These are phyloP conservation scores for Penicillium glabrum DNA, from an alignment of 2,329 filamentous ascomycete species.

Conservation along the genomic window DNA sequence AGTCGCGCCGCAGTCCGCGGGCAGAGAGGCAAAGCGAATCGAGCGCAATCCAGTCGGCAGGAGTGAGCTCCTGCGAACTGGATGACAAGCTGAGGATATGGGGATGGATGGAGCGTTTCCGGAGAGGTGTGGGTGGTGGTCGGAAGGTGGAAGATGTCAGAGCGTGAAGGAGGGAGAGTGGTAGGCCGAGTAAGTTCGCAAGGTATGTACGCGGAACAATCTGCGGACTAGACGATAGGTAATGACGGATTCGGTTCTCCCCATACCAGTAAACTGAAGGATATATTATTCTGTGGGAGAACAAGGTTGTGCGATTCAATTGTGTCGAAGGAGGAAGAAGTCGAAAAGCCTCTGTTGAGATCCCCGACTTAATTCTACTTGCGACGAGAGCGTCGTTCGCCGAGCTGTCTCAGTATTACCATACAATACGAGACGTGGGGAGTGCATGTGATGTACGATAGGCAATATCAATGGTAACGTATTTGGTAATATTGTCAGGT, in stretches of 20 bases:
- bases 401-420: slow-evolving; percentile 9
- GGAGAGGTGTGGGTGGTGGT: slow-evolving; percentile 6
- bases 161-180: slow-evolving; percentile 21
- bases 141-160: slow-evolving; percentile 15
- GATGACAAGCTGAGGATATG: slow-evolving; percentile 8
- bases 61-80: slow-evolving; percentile 19
- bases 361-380: slow-evolving; percentile 13
- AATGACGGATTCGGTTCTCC: slow-evolving; percentile 1
- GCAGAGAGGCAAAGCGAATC: slow-evolving; percentile 12
- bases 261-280: slow-evolving; percentile 3
- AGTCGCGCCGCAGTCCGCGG: slow-evolving; percentile 26
- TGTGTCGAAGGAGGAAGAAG: slow-evolving; percentile 3
- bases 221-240: background rate
- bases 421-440: background rate
- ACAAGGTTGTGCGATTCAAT: background rate
- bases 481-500: slow-evolving; percentile 5
- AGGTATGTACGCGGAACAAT: slow-evolving; percentile 21
- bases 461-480: no score
- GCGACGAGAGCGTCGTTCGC: slow-evolving; percentile 20
- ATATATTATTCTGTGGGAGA: background rate
- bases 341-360: background rate
- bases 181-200: slow-evolving; percentile 19
- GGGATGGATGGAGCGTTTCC: slow-evolving; percentile 18
- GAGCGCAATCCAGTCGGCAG: slow-evolving; percentile 21
- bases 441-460: background rate